These are phyloP conservation scores for Xanthoconium stramineum DNA, from an alignment of 768 basidiomycete genomes.

Conservation along the genomic window DNA sequence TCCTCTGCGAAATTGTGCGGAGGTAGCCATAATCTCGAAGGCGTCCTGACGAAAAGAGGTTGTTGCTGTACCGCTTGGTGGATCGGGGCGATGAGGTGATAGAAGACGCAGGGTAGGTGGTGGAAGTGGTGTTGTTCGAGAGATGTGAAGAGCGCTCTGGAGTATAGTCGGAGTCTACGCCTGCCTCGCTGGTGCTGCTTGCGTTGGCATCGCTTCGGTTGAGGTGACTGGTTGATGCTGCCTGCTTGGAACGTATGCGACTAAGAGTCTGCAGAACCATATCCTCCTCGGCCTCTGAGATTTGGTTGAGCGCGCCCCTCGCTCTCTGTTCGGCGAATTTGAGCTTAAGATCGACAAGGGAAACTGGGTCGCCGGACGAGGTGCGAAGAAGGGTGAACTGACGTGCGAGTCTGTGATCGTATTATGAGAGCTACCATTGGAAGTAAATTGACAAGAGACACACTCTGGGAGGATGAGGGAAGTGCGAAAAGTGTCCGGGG, in stretches of 20 bases:
- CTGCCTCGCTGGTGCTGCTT: conserved; percentile 14
- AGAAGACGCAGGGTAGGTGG: conserved; percentile 38
- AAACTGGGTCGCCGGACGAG: conserved; percentile 60
- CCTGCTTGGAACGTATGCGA: conserved; percentile 40
- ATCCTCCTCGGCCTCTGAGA: conserved; percentile 81
- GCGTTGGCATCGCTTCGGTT: conserved; percentile 17
- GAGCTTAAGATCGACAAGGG: conserved; percentile 59
- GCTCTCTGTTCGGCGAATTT: conserved; percentile 76
- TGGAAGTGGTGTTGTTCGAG: conserved; percentile 37
- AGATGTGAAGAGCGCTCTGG: conserved; percentile 34
- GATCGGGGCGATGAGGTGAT: conserved; percentile 42
- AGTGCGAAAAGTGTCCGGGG: conserved; percentile 77
- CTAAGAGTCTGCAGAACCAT: conserved; percentile 78
- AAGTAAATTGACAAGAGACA: conserved; percentile 31
- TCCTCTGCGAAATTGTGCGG: conserved; percentile 54
- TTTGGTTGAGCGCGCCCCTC: conserved; percentile 60
- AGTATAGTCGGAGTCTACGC: conserved; percentile 29
- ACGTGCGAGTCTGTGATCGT: conserved; percentile 61
- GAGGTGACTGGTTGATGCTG: conserved; percentile 18
- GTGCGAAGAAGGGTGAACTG: conserved; percentile 79
- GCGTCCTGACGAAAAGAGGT: conserved; percentile 79
- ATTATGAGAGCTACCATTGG: conserved; percentile 8
- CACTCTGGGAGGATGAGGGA: conserved; percentile 85
- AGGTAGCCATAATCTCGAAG: conserved; percentile 73
- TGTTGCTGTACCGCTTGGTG: conserved; percentile 78